These are phyloP conservation scores for Phytophthora hybrid DNA, from an alignment of 352 stramenopile species.

Conservation along the genomic window DNA sequence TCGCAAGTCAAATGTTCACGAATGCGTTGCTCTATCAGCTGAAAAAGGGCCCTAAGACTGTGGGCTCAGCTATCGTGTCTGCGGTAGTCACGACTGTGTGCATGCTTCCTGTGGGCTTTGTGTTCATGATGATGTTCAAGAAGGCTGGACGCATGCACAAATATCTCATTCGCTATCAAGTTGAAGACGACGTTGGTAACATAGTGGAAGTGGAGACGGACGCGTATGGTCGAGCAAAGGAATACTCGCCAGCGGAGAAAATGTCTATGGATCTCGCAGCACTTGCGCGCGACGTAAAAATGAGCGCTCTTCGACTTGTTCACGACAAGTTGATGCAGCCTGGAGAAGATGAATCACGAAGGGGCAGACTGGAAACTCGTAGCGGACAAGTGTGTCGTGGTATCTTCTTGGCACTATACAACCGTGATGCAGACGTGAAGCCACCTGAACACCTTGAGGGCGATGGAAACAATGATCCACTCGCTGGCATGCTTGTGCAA, in stretches of 20 bases:
- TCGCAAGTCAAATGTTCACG: slow-evolving; percentile 80
- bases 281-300: slow-evolving; percentile 55
- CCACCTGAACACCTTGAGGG: slow-evolving; percentile 34
- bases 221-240: slow-evolving; percentile 60
- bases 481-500: slow-evolving; percentile 52
- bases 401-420: slow-evolving; percentile 70
- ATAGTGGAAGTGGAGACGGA: slow-evolving; percentile 71
- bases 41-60: slow-evolving; percentile 51
- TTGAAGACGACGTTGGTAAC: slow-evolving; percentile 70
- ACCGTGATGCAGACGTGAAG: slow-evolving; percentile 57
- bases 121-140: slow-evolving; percentile 81
- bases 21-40: slow-evolving; percentile 74
- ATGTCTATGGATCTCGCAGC: slow-evolving; percentile 64
- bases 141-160: slow-evolving; percentile 66
- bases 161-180: slow-evolving; percentile 70
- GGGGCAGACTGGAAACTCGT: slow-evolving; percentile 18
- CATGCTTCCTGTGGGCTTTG: slow-evolving; percentile 70
- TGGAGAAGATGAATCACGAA: slow-evolving; percentile 13
- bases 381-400: slow-evolving; percentile 59
- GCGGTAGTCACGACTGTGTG: slow-evolving; percentile 68
- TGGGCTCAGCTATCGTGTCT: slow-evolving; percentile 59
- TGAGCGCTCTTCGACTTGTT: slow-evolving; percentile 38
- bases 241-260: slow-evolving; percentile 59
- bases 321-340: slow-evolving; percentile 46
- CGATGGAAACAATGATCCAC: slow-evolving; percentile 38